phyloP scores from a whole-genome alignment of 208 protist genomes.

The Phytomonas francai region DNA sequence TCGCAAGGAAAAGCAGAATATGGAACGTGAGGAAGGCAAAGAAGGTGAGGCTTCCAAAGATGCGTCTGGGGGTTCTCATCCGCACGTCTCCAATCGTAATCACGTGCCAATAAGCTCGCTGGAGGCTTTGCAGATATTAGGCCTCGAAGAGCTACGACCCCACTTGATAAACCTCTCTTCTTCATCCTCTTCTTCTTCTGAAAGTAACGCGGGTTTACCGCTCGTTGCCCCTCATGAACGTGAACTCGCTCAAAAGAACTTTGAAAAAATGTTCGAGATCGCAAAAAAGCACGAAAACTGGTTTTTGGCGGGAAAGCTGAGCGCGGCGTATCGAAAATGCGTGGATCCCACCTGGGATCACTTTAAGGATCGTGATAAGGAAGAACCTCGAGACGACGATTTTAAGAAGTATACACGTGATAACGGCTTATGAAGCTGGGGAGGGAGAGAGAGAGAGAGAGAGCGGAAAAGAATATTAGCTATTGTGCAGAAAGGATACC shows the following conservation, averaged over 20 bases:
- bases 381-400: not conserved
- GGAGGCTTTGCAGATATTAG: constrained; percentile 69
- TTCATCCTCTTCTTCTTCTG: not conserved
- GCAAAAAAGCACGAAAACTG: constrained; percentile 42
- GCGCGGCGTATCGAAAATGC: constrained; percentile 66
- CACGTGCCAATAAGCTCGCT: constrained; percentile 32
- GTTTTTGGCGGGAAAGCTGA: constrained; percentile 79
- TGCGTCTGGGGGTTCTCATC: not conserved
- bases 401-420: not conserved
- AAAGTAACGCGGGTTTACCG: constrained; percentile 9
- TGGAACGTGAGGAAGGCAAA: constrained; percentile 11
- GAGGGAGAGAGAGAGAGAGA: constrained; percentile 10
- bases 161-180: not conserved
- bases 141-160: constrained; percentile 26
- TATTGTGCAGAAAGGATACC: not conserved
- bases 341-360: constrained; percentile 64
- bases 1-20: constrained; percentile 26
- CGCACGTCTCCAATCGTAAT: not conserved
- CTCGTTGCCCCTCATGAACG: constrained; percentile 23
- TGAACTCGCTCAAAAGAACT: constrained; percentile 43
- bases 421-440: not conserved
- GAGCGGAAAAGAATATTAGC: constrained; percentile 2
- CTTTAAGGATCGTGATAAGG: constrained; percentile 5
- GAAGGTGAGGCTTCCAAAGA: not conserved
- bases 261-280: constrained; percentile 54